Base-by-base conservation (phyloP, 345 rosid genomes). In the Lepidium sativum region DNA sequence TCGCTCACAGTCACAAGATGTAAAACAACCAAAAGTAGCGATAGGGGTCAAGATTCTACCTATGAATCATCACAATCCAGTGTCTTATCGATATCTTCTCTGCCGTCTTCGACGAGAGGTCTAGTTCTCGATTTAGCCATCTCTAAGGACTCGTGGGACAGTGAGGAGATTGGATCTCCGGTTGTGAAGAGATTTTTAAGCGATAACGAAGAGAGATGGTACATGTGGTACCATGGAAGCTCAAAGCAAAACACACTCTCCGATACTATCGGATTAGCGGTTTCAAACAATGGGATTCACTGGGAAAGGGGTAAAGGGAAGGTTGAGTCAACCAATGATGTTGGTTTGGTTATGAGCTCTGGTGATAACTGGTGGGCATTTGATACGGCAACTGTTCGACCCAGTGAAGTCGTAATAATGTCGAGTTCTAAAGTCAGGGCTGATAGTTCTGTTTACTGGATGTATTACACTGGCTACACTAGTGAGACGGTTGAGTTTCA, bases 151-250 rank as follows among this genome's bases (percentile, higher is more conserved):
- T 86, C 89, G 0, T 91, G 92, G 97, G 92, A 87, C 76, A 21
- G 79, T 70, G 76, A 68, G 6, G 89, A 86, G 67, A 79, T 88
- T 59, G 94, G 96, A 40, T 86, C 92, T n/a, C 94, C 97, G 0
- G 91, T 88, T 15, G 84, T 91, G 63, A 91, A 86, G 78, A 83
- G 96, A 67, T 88, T 86, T 74, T 68, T 84, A 56, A 75, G 92
- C 27, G 94, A 88, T 40, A 86, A 86, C 42, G 89, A 80, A 72
- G 97, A 88, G 82, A 88, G 96, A 70, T 86, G 94, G 97, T 79
- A 72, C 66, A 83, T 88, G 96, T 91, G 96, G 97, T 86, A 91
- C 83, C 75, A 82, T 31, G 96, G 94, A 51, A 81, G 73, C 74
- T 78, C 86, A 6, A 61, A 53, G 37, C 69, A 66, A 50, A 62